phyloP scores from a whole-genome alignment of 2,329 filamentous ascomycete genomes.

The Phaeophleospora eucalypticola region DNA sequence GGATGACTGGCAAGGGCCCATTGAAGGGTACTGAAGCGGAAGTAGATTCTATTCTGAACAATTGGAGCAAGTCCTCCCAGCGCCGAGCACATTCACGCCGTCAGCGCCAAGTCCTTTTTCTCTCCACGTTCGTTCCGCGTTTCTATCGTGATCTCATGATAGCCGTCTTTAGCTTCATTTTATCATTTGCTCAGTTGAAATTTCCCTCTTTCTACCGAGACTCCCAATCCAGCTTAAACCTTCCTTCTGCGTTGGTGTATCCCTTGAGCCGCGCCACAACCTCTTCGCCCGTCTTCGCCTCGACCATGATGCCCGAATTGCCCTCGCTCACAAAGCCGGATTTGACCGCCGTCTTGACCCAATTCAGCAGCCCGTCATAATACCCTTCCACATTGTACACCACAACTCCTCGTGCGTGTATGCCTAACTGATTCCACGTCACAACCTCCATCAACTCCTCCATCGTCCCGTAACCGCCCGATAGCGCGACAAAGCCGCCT shows the following conservation, averaged over 20 bases:
- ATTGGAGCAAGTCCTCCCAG: no score
- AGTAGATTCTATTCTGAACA: no score
- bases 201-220: slow-evolving; percentile 47
- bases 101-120: no score
- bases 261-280: slow-evolving; percentile 66
- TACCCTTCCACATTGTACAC: slow-evolving; percentile 86
- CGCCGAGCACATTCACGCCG: no score
- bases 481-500: slow-evolving; percentile 82
- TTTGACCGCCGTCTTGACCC: slow-evolving; percentile 71
- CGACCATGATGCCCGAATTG: slow-evolving; percentile 73
- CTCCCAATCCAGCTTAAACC: slow-evolving; percentile 80
- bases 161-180: no score
- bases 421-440: slow-evolving; percentile 93
- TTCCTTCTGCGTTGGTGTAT: slow-evolving; percentile 71
- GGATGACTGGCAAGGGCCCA: slow-evolving; percentile 23
- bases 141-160: no score
- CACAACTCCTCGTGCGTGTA: slow-evolving; percentile 75
- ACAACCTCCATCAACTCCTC: slow-evolving; percentile 91
- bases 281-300: slow-evolving; percentile 67
- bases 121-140: no score
- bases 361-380: slow-evolving; percentile 80
- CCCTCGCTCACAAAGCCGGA: slow-evolving; percentile 70
- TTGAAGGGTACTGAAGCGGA: slow-evolving; percentile 30
- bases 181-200: no score
- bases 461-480: slow-evolving; percentile 88